These are phyloP conservation scores for Lasiosphaeria ovina DNA, from an alignment of 495 filamentous ascomycete genomes.

Conservation along the genomic window DNA sequence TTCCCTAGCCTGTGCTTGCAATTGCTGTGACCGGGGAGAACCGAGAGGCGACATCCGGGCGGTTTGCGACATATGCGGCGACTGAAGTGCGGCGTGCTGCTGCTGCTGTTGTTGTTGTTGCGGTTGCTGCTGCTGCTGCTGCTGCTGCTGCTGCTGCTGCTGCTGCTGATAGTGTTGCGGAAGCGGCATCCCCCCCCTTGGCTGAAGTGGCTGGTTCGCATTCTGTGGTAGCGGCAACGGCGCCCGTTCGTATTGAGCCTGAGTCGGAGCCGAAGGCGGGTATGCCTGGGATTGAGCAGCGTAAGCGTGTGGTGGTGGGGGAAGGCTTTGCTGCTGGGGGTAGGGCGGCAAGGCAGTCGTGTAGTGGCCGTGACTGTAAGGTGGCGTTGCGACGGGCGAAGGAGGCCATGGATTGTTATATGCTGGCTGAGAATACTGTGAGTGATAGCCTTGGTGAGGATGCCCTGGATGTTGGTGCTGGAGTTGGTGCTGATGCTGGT, in stretches of 20 bases:
- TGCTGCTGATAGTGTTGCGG: conserved; percentile 24
- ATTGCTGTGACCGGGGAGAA: conserved; percentile 41
- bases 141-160: conserved; percentile 25
- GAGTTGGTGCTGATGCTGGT: conserved; percentile 24
- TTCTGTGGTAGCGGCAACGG: conserved; percentile 15
- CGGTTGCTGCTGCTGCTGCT: not conserved
- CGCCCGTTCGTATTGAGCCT: conserved; percentile 14
- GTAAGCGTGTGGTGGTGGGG: conserved; percentile 29
- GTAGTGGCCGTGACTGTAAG: conserved; percentile 11
- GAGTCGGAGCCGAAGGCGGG: conserved; percentile 5
- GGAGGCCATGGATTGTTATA: conserved; percentile 5
- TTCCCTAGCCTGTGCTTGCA: conserved; percentile 33
- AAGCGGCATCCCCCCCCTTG: conserved; percentile 11
- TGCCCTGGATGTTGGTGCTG: conserved; percentile 30
- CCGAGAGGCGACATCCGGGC: conserved; percentile 17
- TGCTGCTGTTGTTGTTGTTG: conserved; percentile 9
- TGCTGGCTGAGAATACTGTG: conserved; percentile 41
- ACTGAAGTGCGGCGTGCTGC: conserved; percentile 25
- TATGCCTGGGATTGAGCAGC: conserved; percentile 19
- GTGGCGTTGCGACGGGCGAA: conserved; percentile 16
- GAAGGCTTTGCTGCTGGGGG: not conserved
- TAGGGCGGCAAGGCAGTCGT: conserved; percentile 5
- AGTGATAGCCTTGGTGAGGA: conserved; percentile 37
- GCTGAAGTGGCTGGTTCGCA: conserved; percentile 12
- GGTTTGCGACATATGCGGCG: conserved; percentile 21